phyloP scores from a whole-genome alignment of 192 early-diverging fungal species.

The Coemansia sp. region DNA sequence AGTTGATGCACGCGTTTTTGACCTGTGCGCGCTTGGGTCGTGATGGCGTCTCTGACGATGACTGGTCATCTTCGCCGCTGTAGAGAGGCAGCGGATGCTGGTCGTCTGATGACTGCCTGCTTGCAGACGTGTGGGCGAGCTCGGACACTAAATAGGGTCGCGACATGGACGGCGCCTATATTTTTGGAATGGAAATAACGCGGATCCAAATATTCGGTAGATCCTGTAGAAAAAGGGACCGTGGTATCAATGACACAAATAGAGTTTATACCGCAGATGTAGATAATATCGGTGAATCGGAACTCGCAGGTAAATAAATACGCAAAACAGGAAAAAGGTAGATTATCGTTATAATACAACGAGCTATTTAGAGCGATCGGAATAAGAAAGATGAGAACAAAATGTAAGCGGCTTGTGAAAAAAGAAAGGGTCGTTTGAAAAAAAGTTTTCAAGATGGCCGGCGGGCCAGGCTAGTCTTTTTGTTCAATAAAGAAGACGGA shows the following conservation, averaged over 20 bases:
- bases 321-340: background rate
- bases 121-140: background rate
- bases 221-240: background rate
- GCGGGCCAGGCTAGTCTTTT: background rate
- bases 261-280: background rate
- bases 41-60: slow-evolving; percentile 9
- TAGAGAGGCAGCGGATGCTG: background rate
- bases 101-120: background rate
- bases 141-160: background rate
- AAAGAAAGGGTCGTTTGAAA: background rate
- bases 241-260: too few relatives aligned
- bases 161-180: background rate
- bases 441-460: background rate
- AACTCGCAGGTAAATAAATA: background rate
- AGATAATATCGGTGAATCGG: background rate
- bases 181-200: background rate
- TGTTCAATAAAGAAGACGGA: background rate
- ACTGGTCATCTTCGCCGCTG: slow-evolving; percentile 11
- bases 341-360: slow-evolving; percentile 1
- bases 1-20: slow-evolving; percentile 89
- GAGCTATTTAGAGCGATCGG: background rate
- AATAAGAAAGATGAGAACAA: background rate
- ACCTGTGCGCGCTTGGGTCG: slow-evolving; percentile 74
- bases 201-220: slow-evolving; percentile 11
- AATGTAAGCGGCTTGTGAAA: slow-evolving; percentile 82